These are phyloP conservation scores for Cryphonectria parasitica DNA, from an alignment of 2,329 filamentous ascomycete species.

Conservation along the genomic window DNA sequence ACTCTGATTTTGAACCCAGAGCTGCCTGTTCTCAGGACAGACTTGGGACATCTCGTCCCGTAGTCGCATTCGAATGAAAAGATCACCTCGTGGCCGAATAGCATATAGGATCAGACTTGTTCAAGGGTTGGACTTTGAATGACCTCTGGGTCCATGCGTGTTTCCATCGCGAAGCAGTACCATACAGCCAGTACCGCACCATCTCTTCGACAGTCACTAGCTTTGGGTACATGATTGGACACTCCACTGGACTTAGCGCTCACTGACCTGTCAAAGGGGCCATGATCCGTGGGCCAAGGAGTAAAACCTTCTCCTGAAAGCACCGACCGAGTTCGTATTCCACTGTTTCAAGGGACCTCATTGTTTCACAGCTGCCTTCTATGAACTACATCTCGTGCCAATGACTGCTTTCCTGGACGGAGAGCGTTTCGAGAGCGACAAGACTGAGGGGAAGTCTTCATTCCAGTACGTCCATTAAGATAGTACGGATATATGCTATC, in stretches of 20 bases:
- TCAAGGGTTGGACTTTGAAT: background rate
- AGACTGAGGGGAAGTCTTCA: background rate
- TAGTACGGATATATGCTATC: background rate
- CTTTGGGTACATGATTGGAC: background rate
- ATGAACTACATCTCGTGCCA: background rate
- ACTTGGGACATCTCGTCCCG: background rate
- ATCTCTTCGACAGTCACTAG: background rate
- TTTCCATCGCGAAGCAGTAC: background rate
- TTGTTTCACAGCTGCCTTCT: slow-evolving; percentile 19
- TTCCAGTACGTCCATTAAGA: slow-evolving; percentile 2
- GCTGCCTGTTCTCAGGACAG: background rate
- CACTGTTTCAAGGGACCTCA: slow-evolving; percentile 24
- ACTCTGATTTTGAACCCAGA: background rate
- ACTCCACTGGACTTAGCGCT: background rate
- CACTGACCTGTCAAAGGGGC: background rate
- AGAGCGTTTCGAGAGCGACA: background rate
- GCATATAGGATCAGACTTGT: background rate
- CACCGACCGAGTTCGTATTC: background rate
- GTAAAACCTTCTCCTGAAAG: too few relatives aligned
- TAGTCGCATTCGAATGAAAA: background rate
- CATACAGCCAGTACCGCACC: background rate
- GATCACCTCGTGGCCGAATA: background rate
- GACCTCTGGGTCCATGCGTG: background rate
- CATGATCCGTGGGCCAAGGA: background rate
- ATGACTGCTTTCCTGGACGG: background rate